Evolutionary conservation across 768 basidiomycete species (phyloP).

Genomic region (Boletus barrowsii): DNA sequence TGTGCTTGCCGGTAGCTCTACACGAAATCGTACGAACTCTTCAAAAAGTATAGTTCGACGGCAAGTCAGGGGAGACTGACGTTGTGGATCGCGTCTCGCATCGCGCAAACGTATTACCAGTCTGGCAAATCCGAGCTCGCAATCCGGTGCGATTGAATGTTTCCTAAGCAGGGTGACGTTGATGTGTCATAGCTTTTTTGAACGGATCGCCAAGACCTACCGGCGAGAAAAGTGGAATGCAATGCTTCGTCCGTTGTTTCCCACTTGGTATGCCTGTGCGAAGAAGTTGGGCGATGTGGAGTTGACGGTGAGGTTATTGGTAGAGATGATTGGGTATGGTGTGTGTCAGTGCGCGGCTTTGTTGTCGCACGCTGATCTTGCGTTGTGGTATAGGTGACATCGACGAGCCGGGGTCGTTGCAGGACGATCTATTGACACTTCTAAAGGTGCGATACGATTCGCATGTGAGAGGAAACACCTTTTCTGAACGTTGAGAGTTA

Average conservation of each 20-base stretch:
- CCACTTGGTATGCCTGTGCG: slow-evolving; percentile 81
- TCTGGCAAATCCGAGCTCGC: slow-evolving; percentile 85
- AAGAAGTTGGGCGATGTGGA: slow-evolving; percentile 76
- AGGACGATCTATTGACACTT: slow-evolving; percentile 72
- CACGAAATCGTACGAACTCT: slow-evolving; percentile 90
- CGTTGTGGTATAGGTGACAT: slow-evolving; percentile 34
- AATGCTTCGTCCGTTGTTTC: slow-evolving; percentile 71
- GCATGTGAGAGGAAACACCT: background rate
- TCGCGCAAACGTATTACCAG: slow-evolving; percentile 81
- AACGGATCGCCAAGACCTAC: slow-evolving; percentile 87
- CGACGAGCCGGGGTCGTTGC: slow-evolving; percentile 49
- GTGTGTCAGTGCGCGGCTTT: slow-evolving; percentile 10
- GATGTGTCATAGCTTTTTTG: slow-evolving; percentile 67
- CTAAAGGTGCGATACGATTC: slow-evolving; percentile 50
- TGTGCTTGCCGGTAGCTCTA: slow-evolving; percentile 56
- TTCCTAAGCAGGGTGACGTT: background rate
- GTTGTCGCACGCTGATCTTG: background rate
- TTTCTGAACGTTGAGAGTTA: slow-evolving; percentile 30
- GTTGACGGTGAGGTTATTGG: slow-evolving; percentile 65
- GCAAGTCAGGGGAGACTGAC: slow-evolving; percentile 74
- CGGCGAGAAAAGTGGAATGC: slow-evolving; percentile 78
- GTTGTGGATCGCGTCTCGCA: slow-evolving; percentile 86
- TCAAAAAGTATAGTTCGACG: slow-evolving; percentile 68
- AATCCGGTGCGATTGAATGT: slow-evolving; percentile 51
- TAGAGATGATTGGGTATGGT: slow-evolving; percentile 86